phyloP scores from a whole-genome alignment of 1,284 basidiomycete species.

The Paramarasmius palmivorus region DNA sequence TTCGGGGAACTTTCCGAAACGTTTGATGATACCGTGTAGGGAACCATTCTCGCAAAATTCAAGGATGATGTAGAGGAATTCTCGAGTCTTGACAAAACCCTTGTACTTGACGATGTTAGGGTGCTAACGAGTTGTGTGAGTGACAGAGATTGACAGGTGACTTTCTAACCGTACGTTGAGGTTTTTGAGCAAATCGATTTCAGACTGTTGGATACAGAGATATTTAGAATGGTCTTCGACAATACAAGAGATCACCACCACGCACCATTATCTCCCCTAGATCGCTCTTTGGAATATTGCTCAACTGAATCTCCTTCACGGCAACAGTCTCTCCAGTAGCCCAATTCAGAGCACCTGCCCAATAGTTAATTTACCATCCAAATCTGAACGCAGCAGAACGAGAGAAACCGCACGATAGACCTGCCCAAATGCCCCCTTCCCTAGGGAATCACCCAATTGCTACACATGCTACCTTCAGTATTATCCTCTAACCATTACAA shows the following conservation, averaged over 20 bases:
- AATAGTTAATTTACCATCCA: slow-evolving; percentile 6
- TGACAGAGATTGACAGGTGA: neutral
- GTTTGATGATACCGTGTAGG: slow-evolving; percentile 91
- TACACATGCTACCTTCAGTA: slow-evolving; percentile 27
- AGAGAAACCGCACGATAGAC: slow-evolving; percentile 76
- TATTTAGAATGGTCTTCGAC: neutral
- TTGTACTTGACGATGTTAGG: slow-evolving; percentile 99
- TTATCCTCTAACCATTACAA: neutral
- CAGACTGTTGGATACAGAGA: slow-evolving; percentile 57
- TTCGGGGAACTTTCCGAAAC: slow-evolving; percentile 98
- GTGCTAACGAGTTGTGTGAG: slow-evolving; percentile 46
- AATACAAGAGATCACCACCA: slow-evolving; percentile 21
- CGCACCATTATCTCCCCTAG: slow-evolving; percentile 95
- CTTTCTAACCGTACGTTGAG: slow-evolving; percentile 67
- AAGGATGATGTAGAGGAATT: slow-evolving; percentile 94
- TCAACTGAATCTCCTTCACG: slow-evolving; percentile 92
- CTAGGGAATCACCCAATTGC: slow-evolving; percentile 94
- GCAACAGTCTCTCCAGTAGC: slow-evolving; percentile 95
- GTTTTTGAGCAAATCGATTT: slow-evolving; percentile 97
- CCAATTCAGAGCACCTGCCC: slow-evolving; percentile 88
- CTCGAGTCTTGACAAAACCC: slow-evolving; percentile 93
- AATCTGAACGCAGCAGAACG: neutral
- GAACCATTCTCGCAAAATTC: slow-evolving; percentile 99
- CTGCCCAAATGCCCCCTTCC: slow-evolving; percentile 93
- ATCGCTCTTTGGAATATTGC: slow-evolving; percentile 90